Percentiles rank a stretch among this genome's conserved stretches.
Conservation (phyloP, 1,284 basidiomycete genomes). For the Apiotrichum sp. region DNA sequence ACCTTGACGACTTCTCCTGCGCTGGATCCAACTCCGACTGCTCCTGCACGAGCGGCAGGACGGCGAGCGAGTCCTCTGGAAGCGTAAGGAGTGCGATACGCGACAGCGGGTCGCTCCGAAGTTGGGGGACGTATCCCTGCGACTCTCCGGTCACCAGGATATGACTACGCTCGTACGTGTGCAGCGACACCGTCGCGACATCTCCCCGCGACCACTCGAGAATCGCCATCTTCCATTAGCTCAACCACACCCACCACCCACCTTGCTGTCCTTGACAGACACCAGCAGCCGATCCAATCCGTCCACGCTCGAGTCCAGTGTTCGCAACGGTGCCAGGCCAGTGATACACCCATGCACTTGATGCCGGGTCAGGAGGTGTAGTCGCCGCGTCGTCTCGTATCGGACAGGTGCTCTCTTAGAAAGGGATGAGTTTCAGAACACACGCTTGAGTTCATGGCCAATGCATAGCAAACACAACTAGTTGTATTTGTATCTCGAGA, state of each 20-base stretch:
- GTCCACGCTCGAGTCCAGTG: constrained; percentile 72
- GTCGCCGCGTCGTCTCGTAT: constrained; percentile 54
- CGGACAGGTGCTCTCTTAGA: constrained; percentile 30
- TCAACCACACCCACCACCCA: constrained; percentile 35
- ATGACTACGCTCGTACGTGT: constrained; percentile 91
- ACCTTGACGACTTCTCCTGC: constrained; percentile 56
- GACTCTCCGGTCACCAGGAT: constrained; percentile 76
- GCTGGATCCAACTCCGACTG: constrained; percentile 77
- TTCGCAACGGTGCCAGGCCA: constrained; percentile 72
- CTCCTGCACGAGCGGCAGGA: constrained; percentile 86
- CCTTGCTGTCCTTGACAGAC: constrained; percentile 95
- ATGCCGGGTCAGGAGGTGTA: constrained; percentile 76
- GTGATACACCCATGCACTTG: constrained; percentile 82
- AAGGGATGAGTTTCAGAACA: constrained; percentile 9
- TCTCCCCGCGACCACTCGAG: constrained; percentile 82
- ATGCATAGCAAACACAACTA: background rate
- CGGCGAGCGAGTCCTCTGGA: constrained; percentile 80
- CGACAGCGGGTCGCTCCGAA: constrained; percentile 76
- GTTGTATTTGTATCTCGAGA: constrained; percentile 1
- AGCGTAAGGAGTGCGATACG: constrained; percentile 80
- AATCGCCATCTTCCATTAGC: constrained; percentile 64
- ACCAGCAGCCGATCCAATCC: constrained; percentile 78
- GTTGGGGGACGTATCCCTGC: constrained; percentile 58
- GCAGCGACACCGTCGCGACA: constrained; percentile 86
- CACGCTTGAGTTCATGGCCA: too few species aligned